Conservation (phyloP, 495 filamentous ascomycete species). For the Achaetomiella virescens region DNA sequence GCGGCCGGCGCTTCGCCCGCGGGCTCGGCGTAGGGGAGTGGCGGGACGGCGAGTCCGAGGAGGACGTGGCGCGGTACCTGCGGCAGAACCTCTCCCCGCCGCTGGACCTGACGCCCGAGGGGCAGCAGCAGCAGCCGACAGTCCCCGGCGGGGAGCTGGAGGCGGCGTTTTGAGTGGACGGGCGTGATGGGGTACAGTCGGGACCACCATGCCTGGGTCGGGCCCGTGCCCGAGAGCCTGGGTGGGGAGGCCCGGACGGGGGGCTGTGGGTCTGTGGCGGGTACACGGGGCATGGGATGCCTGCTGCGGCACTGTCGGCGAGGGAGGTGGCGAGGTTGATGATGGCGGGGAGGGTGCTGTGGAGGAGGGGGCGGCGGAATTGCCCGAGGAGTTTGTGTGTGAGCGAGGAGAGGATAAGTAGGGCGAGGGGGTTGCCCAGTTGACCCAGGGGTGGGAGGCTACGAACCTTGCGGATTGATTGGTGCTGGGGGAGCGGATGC, state of each 20-base stretch:
- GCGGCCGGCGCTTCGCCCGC: constrained; percentile 32
- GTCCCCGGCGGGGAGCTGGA: constrained; percentile 28
- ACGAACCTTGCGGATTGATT: constrained; percentile 10
- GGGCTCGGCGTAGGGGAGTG: constrained; percentile 49
- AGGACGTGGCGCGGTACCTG: constrained; percentile 48
- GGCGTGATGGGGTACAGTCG: constrained; percentile 76
- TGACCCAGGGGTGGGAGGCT: constrained; percentile 20
- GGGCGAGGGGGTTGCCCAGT: constrained; percentile 14
- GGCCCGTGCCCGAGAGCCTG: constrained; percentile 44
- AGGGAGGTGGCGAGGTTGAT: constrained; percentile 62
- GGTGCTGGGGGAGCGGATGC: neutral
- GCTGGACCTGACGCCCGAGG: constrained; percentile 17
- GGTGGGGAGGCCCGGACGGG: constrained; percentile 25
- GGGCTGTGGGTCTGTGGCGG: constrained; percentile 51
- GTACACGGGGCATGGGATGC: constrained; percentile 79
- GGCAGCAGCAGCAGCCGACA: constrained; percentile 21
- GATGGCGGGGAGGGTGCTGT: constrained; percentile 26
- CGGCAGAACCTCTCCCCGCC: constrained; percentile 29
- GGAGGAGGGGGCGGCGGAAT: constrained; percentile 10
- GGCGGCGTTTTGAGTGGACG: constrained; percentile 64
- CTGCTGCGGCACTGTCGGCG: constrained; percentile 63
- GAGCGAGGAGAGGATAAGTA: constrained; percentile 35
- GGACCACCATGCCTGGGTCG: constrained; percentile 66
- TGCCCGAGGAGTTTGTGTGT: constrained; percentile 44
- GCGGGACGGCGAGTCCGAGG: constrained; percentile 53